Evolutionary conservation across 345 rosid species (phyloP).

Genomic region (Gossypium mustelinum): DNA sequence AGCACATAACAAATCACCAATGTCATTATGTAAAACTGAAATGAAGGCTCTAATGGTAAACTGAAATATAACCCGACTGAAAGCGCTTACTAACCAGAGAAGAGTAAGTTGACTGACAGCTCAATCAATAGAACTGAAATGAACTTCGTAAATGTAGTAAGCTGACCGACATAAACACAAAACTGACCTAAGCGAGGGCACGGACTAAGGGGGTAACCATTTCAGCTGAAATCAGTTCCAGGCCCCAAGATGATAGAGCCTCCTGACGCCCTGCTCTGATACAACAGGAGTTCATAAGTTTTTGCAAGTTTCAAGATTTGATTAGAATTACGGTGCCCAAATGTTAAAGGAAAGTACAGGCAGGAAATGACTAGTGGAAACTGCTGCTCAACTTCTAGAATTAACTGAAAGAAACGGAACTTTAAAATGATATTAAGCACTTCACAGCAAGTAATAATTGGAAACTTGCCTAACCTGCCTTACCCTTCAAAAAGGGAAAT

Average conservation of each 20-base stretch:
- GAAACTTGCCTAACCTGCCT: conserved; percentile 9
- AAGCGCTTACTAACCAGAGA: conserved; percentile 23
- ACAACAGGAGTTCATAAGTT: conserved; percentile 82
- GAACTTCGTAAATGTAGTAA: conserved; percentile 45
- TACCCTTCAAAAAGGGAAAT: not conserved
- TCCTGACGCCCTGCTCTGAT: conserved; percentile 89
- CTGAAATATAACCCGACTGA: conserved; percentile 21
- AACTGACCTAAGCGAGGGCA: conserved; percentile 89
- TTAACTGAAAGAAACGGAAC: conserved; percentile 30
- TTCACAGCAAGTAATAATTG: not conserved
- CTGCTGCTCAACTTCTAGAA: conserved; percentile 43
- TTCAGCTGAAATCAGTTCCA: conserved; percentile 96
- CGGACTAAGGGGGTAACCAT: conserved; percentile 71
- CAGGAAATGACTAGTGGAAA: conserved; percentile 44
- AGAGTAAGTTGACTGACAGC: conserved; percentile 33
- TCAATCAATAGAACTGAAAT: conserved; percentile 33
- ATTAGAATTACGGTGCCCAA: conserved; percentile 48
- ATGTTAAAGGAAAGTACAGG: conserved; percentile 40
- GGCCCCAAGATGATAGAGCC: conserved; percentile 95
- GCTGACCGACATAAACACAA: conserved; percentile 43
- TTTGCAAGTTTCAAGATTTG: conserved; percentile 36
- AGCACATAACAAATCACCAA: not conserved
- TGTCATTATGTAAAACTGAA: conserved; percentile 1
- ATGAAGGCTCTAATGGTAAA: conserved; percentile 4
- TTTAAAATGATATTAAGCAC: conserved; percentile 16